Evolutionary conservation across 441 rosid genomes (phyloP).

Genomic region (Cnidoscolus chayamansa): DNA sequence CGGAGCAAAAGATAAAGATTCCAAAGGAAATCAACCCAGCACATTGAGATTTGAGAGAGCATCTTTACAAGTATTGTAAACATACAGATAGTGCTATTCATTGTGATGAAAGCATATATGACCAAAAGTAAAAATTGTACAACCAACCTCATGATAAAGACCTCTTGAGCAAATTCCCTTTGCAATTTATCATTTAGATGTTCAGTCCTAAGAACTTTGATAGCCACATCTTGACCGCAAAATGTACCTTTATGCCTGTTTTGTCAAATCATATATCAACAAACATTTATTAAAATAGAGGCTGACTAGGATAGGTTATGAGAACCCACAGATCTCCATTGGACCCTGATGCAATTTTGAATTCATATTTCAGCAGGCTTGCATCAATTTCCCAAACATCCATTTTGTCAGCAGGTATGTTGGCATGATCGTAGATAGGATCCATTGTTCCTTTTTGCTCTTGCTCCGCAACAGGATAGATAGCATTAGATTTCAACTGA

Average conservation of each 20-base stretch:
- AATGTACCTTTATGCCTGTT: slow-evolving; percentile 63
- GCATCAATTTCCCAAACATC: slow-evolving; percentile 68
- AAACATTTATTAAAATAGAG: slow-evolving; percentile 19
- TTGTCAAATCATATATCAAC: slow-evolving; percentile 23
- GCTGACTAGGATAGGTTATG: slow-evolving; percentile 18
- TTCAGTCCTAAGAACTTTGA: slow-evolving; percentile 53
- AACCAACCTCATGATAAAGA: slow-evolving; percentile 64
- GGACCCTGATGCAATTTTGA: slow-evolving; percentile 54
- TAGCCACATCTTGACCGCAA: slow-evolving; percentile 61
- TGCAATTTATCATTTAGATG: slow-evolving; percentile 39
- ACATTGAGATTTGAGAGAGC: background rate
- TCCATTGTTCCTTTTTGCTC: slow-evolving; percentile 32
- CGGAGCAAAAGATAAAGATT: slow-evolving; percentile 9
- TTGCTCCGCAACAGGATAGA: slow-evolving; percentile 33
- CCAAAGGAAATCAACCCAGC: background rate
- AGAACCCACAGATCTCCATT: slow-evolving; percentile 56
- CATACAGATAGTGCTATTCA: background rate
- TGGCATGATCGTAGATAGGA: slow-evolving; percentile 25
- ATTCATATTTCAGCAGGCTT: slow-evolving; percentile 43
- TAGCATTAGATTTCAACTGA: slow-evolving; percentile 26
- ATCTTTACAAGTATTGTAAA: no score
- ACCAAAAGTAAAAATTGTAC: background rate
- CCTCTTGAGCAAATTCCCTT: slow-evolving; percentile 67
- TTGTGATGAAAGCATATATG: background rate
- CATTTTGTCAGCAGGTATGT: slow-evolving; percentile 30